phyloP scores from a whole-genome alignment of 2,329 filamentous ascomycete genomes.

The Tolypocladium endophyticum region DNA sequence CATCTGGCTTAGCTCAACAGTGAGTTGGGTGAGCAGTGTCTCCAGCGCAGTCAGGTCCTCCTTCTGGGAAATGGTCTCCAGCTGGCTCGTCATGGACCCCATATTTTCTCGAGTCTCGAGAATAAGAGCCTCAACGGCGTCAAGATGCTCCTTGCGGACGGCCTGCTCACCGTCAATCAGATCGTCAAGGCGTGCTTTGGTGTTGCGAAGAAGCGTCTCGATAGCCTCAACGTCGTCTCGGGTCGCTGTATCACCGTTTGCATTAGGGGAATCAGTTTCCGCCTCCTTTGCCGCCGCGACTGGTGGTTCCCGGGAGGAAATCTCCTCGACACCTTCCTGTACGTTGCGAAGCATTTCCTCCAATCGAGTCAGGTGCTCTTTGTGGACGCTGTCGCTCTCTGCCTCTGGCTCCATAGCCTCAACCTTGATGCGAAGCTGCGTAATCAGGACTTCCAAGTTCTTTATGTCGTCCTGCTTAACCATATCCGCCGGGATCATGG shows the following conservation, averaged over 20 bases:
- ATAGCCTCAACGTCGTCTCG: slow-evolving; percentile 83
- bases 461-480: slow-evolving; percentile 67
- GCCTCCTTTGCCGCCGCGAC: slow-evolving; percentile 8
- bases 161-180: slow-evolving; percentile 61
- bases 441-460: slow-evolving; percentile 73
- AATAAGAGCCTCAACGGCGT: slow-evolving; percentile 54
- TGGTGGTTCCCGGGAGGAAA: slow-evolving; percentile 21
- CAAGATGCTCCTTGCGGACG: slow-evolving; percentile 55
- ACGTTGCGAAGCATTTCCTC: slow-evolving; percentile 43
- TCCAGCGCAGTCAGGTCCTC: slow-evolving; percentile 72
- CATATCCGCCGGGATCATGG: slow-evolving; percentile 32
- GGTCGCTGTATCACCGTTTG: slow-evolving; percentile 26
- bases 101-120: slow-evolving; percentile 68
- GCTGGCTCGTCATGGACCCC: slow-evolving; percentile 50
- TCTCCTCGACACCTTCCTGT: slow-evolving; percentile 34
- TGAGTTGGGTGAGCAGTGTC: slow-evolving; percentile 67
- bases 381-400: slow-evolving; percentile 24
- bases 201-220: slow-evolving; percentile 81
- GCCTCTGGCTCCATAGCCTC: slow-evolving; percentile 38
- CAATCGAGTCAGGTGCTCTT: slow-evolving; percentile 44
- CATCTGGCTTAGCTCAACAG: slow-evolving; percentile 64
- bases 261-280: slow-evolving; percentile 8
- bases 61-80: slow-evolving; percentile 64
- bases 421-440: slow-evolving; percentile 73
- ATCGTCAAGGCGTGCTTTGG: slow-evolving; percentile 80